A percentile compares a stretch with the other conserved stretches of the same genome.
Conservation (phyloP, 2,329 filamentous ascomycete species). For the Karstenula rhodostoma region DNA sequence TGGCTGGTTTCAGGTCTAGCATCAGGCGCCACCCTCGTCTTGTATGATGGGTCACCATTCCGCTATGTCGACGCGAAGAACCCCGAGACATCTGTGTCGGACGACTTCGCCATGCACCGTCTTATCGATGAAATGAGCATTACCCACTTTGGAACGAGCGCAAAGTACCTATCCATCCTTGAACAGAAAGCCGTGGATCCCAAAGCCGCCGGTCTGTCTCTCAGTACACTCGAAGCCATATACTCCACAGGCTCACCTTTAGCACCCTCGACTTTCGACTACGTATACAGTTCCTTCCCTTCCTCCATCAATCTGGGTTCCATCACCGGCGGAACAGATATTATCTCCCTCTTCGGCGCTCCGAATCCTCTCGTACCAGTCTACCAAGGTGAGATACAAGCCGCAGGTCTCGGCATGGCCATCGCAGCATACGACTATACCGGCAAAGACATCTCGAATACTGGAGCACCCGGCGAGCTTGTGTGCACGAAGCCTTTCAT, state of each 20-base stretch:
- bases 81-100: slow-evolving; percentile 64
- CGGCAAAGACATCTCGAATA: slow-evolving; percentile 64
- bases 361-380: slow-evolving; percentile 68
- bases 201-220: slow-evolving; percentile 58
- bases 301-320: slow-evolving; percentile 83
- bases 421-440: slow-evolving; percentile 61
- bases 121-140: slow-evolving; percentile 83
- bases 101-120: slow-evolving; percentile 81
- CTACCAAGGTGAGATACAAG: slow-evolving; percentile 60
- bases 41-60: slow-evolving; percentile 95
- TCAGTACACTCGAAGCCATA: slow-evolving; percentile 74
- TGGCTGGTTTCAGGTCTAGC: slow-evolving; percentile 91
- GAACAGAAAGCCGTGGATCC: slow-evolving; percentile 71
- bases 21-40: slow-evolving; percentile 79
- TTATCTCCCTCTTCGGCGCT: slow-evolving; percentile 91
- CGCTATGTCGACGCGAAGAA: slow-evolving; percentile 49
- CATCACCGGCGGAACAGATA: slow-evolving; percentile 96
- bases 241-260: slow-evolving; percentile 95
- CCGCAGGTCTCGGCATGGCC: slow-evolving; percentile 60
- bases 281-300: slow-evolving; percentile 86
- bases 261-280: slow-evolving; percentile 90
- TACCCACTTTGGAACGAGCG: slow-evolving; percentile 93
- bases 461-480: slow-evolving; percentile 81
- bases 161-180: slow-evolving; percentile 89
- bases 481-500: slow-evolving; percentile 89